Evolutionary conservation across 805 yeast species (phyloP), one percentile per base, ranked within the genome.

Genomic region (Cyberlindnera japonica): DNA sequence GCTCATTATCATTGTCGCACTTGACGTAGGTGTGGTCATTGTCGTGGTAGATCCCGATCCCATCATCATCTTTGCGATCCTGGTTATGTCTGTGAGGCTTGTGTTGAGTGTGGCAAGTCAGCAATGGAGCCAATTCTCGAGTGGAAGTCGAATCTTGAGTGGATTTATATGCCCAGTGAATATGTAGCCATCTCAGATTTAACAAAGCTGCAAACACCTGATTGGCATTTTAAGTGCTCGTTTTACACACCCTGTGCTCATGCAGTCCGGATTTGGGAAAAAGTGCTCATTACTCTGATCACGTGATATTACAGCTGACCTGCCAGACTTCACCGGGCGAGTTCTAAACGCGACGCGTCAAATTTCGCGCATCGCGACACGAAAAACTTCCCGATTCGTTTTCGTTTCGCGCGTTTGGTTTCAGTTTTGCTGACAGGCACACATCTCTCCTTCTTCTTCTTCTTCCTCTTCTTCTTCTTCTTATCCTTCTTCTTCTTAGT

Each of bases 61-160:
- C 47, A 51, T 23, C 50, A 52, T 53, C 62, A 56, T 58, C 43
- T 54, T 52, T 52, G 34, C n/a, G n/a, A n/a, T n/a, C n/a, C 24
- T 26, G 20, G 25, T 14, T 33, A 37, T 26, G 26, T 35, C n/a
- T 35, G 7, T 19, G 22, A 28, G 25, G 12, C 10, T 13, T 22
- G 33, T 17, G 22, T 22, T 30, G 33, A 15, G 8, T 6, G 13
- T 18, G 20, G 6, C 17, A 28, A n/a, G 16, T 8, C 14, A 15
- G 20, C 7, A 26, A 28, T 7, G 32, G n/a, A n/a, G n/a, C n/a
- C n/a, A n/a, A n/a, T n/a, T n/a, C n/a, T n/a, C n/a, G n/a, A n/a
- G n/a, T n/a, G n/a, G n/a, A n/a, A n/a, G n/a, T n/a, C n/a, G n/a
- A n/a, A n/a, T n/a, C n/a, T 26, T n/a, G 33, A 30, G 22, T 30